Evolutionary conservation across 441 rosid species (phyloP).

Genomic region (Croton setiger): DNA sequence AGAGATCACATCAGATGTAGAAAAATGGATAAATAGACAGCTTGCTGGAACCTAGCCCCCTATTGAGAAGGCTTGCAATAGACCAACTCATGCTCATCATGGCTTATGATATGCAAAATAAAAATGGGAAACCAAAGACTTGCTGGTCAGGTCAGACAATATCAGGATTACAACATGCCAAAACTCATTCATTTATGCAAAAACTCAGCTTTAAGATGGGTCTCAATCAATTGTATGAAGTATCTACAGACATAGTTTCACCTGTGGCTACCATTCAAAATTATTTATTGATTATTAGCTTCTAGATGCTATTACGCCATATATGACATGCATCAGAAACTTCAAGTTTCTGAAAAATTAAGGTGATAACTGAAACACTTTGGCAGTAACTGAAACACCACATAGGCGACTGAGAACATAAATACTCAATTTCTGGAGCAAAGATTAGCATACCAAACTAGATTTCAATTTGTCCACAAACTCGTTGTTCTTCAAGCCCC

Average conservation of each 20-base stretch:
- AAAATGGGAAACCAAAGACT: not conserved
- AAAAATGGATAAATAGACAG: not conserved
- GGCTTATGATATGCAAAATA: not conserved
- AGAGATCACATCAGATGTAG: not conserved
- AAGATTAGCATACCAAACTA: conserved; percentile 56
- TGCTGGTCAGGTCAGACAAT: not conserved
- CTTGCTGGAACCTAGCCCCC: not conserved
- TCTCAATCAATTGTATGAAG: not conserved
- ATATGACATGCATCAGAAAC: not conserved
- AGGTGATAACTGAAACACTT: not conserved
- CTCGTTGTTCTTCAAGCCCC: conserved; percentile 66
- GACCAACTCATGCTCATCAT: not conserved
- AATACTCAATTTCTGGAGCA: not conserved
- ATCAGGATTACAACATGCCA: not conserved
- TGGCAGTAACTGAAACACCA: not conserved
- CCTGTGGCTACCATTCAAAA: not conserved
- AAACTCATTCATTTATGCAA: not conserved
- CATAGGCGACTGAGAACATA: not conserved
- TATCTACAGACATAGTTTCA: not conserved
- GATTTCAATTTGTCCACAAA: conserved; percentile 81
- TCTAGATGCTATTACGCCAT: not conserved
- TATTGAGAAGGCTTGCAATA: not conserved
- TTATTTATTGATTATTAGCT: not conserved
- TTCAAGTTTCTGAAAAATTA: not conserved
- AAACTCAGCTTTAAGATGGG: not conserved